Percentiles rank a stretch among this genome's conserved stretches.
phyloP scores from a whole-genome alignment of 2,329 filamentous ascomycete genomes.

The Penicillium sp. region DNA sequence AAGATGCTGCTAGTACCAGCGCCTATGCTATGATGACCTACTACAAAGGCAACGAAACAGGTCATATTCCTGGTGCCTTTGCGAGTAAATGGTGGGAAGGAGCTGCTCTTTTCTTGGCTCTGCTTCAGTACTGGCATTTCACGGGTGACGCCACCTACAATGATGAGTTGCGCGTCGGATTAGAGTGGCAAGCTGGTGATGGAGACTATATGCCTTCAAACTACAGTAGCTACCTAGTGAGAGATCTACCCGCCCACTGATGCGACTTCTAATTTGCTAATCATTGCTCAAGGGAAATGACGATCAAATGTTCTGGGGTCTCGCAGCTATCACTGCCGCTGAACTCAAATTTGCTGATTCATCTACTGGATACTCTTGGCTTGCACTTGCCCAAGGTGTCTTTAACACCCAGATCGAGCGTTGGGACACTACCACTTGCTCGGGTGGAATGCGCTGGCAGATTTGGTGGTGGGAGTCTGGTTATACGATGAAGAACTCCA shows the following conservation, averaged over 20 bases:
- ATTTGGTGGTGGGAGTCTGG: slow-evolving; percentile 61
- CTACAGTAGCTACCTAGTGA: slow-evolving; percentile 27
- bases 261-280: background rate
- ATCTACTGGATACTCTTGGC: slow-evolving; percentile 50
- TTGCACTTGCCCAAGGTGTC: slow-evolving; percentile 70
- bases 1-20: slow-evolving; percentile 40
- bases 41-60: slow-evolving; percentile 49
- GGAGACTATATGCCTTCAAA: slow-evolving; percentile 72
- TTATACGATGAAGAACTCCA: slow-evolving; percentile 53
- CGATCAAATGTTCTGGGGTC: slow-evolving; percentile 7
- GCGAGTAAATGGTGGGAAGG: slow-evolving; percentile 63
- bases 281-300: slow-evolving; percentile 2
- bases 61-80: slow-evolving; percentile 48
- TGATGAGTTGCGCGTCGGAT: slow-evolving; percentile 62
- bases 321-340: slow-evolving; percentile 2
- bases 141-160: slow-evolving; percentile 72
- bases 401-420: slow-evolving; percentile 71
- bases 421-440: slow-evolving; percentile 66
- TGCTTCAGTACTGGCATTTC: slow-evolving; percentile 81
- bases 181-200: slow-evolving; percentile 71
- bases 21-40: slow-evolving; percentile 48
- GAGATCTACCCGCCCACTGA: background rate
- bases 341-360: slow-evolving; percentile 10
- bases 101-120: slow-evolving; percentile 64
- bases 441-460: slow-evolving; percentile 78